These are phyloP conservation scores for Trypanosoma conorhini DNA, from an alignment of 208 protist species.

Conservation along the genomic window DNA sequence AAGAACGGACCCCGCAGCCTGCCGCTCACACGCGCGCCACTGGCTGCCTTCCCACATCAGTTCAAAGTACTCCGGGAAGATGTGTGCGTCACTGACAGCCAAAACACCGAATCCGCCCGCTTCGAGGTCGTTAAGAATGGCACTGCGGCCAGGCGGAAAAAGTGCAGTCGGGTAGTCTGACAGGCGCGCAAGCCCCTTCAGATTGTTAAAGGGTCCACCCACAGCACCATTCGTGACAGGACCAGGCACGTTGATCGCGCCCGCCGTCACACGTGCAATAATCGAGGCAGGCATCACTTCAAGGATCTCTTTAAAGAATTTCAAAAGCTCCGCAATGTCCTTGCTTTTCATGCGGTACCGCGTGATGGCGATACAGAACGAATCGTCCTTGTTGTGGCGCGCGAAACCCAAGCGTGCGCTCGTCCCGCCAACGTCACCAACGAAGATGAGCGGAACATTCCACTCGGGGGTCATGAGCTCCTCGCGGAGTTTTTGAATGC, in stretches of 20 bases:
- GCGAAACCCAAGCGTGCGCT: slow-evolving; percentile 73
- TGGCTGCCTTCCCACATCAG: slow-evolving; percentile 73
- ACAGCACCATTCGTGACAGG: slow-evolving; percentile 47
- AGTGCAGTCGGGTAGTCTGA: slow-evolving; percentile 50
- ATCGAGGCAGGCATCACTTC: slow-evolving; percentile 31
- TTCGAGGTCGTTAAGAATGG: slow-evolving; percentile 73
- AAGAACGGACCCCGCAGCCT: slow-evolving; percentile 28
- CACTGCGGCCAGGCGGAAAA: slow-evolving; percentile 51
- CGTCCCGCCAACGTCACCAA: slow-evolving; percentile 76
- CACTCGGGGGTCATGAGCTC: slow-evolving; percentile 34
- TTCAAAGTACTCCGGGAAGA: slow-evolving; percentile 58
- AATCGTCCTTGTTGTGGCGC: slow-evolving; percentile 9
- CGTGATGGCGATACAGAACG: slow-evolving; percentile 38
- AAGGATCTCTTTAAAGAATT: slow-evolving; percentile 52
- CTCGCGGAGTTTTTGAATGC: slow-evolving; percentile 34
- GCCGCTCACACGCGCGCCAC: slow-evolving; percentile 30
- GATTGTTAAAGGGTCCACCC: slow-evolving; percentile 70
- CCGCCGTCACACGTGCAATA: slow-evolving; percentile 41
- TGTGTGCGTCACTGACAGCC: slow-evolving; percentile 45
- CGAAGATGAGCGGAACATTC: slow-evolving; percentile 50
- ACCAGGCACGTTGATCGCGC: slow-evolving; percentile 58
- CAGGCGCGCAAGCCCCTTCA: slow-evolving; percentile 53
- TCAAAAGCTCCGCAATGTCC: slow-evolving; percentile 42
- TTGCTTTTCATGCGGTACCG: slow-evolving; percentile 53
- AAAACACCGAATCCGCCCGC: slow-evolving; percentile 64